A percentile compares a stretch with the other conserved stretches of the same genome.
phyloP scores from a whole-genome alignment of 192 early-diverging fungal species.

The Coemansia sp. region DNA sequence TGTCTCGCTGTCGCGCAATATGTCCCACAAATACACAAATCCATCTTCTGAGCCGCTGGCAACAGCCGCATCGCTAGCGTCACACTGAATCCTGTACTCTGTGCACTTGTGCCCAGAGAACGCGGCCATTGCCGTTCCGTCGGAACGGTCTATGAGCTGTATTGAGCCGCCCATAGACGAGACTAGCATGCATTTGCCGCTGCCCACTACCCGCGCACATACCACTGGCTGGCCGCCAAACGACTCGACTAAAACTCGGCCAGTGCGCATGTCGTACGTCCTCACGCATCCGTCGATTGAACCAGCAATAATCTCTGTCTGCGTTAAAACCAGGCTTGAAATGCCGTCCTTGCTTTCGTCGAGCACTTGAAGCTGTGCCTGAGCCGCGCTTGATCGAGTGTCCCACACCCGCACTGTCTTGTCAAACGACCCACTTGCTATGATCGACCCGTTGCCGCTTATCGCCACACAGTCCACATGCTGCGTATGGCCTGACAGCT shows the following conservation, averaged over 20 bases:
- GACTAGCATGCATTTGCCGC: slow-evolving; percentile 69
- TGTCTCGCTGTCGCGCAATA: slow-evolving; percentile 55
- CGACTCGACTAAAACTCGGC: slow-evolving; percentile 61
- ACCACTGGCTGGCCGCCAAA: slow-evolving; percentile 80
- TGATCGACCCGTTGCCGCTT: slow-evolving; percentile 68
- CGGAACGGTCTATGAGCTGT: slow-evolving; percentile 77
- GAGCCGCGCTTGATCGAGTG: slow-evolving; percentile 13
- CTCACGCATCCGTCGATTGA: slow-evolving; percentile 83
- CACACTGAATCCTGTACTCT: slow-evolving; percentile 71
- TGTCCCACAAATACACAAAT: slow-evolving; percentile 79
- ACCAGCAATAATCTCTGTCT: slow-evolving; percentile 68
- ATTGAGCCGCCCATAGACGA: slow-evolving; percentile 72
- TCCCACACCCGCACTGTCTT: slow-evolving; percentile 55
- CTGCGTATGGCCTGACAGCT: slow-evolving; percentile 76
- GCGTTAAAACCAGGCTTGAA: slow-evolving; percentile 66
- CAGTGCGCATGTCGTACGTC: slow-evolving; percentile 81
- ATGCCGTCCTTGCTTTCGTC: slow-evolving; percentile 85
- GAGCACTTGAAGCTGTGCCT: slow-evolving; percentile 73
- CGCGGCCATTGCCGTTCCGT: slow-evolving; percentile 66
- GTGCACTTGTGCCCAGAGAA: slow-evolving; percentile 79
- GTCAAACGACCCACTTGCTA: slow-evolving; percentile 75
- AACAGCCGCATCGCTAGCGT: slow-evolving; percentile 68
- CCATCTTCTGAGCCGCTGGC: slow-evolving; percentile 90
- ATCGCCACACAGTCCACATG: slow-evolving; percentile 82
- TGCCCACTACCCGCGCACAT: slow-evolving; percentile 61